A percentile compares a stretch with the other conserved stretches of the same genome.
These are phyloP conservation scores for Collybia nuda DNA, from an alignment of 768 basidiomycete species.

Conservation along the genomic window DNA sequence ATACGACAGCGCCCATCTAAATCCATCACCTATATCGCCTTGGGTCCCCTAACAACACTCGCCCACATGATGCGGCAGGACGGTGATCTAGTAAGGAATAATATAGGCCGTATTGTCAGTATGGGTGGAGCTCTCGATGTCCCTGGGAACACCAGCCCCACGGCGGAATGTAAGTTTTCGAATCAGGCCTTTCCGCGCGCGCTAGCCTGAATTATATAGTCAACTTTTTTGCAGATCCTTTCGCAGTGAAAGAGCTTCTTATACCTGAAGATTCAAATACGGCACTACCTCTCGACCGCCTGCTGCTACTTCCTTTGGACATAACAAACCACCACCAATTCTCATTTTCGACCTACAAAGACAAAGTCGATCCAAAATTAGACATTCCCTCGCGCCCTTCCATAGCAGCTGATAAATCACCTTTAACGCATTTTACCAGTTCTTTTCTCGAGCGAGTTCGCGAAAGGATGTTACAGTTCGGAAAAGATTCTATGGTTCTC, in stretches of 20 bases:
- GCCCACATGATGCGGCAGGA: slow-evolving; percentile 62
- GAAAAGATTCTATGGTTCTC: slow-evolving; percentile 84
- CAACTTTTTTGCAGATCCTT: slow-evolving; percentile 88
- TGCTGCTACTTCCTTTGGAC: slow-evolving; percentile 76
- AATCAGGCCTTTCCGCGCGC: not conserved
- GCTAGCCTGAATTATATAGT: slow-evolving; percentile 39
- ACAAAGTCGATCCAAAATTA: slow-evolving; percentile 63
- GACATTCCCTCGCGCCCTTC: slow-evolving; percentile 50
- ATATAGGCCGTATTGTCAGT: slow-evolving; percentile 71
- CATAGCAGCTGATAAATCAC: slow-evolving; percentile 43
- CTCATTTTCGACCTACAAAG: slow-evolving; percentile 63
- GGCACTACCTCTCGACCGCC: slow-evolving; percentile 62
- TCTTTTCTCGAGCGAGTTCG: slow-evolving; percentile 74
- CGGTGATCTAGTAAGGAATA: slow-evolving; percentile 47
- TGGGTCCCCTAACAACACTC: slow-evolving; percentile 82
- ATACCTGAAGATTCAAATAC: slow-evolving; percentile 33
- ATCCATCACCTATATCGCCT: slow-evolving; percentile 67
- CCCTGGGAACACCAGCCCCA: slow-evolving; percentile 81
- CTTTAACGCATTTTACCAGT: slow-evolving; percentile 75
- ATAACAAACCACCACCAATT: slow-evolving; percentile 81
- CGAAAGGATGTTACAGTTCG: slow-evolving; percentile 75
- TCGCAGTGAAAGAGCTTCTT: slow-evolving; percentile 72
- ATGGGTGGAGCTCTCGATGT: slow-evolving; percentile 96
- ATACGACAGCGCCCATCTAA: slow-evolving; percentile 49
- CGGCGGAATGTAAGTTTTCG: slow-evolving; percentile 71